Base-by-base conservation (phyloP, 441 rosid species). In the Syzygium malaccense region DNA sequence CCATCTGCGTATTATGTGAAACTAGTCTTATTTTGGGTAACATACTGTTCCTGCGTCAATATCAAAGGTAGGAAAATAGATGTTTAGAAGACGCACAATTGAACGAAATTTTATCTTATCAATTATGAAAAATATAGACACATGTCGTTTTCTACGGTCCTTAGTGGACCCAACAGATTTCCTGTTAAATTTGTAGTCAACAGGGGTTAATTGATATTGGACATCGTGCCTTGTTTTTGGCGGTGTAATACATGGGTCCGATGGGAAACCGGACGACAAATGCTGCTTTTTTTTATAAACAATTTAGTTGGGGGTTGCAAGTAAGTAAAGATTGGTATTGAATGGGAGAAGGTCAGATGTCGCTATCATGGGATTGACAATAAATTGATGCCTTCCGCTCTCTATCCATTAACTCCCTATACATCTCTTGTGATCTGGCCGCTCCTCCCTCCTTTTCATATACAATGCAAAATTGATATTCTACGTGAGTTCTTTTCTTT, bases 251-350 rank as follows among this genome's bases (percentile, higher is more conserved):
- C 12, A 5, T 10, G 28, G 49, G 28, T 37, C 79, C 49, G 8
- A 33, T 20, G 48, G 37, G 37, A 66, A 68, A 33, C 49, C 8
- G 25, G 37, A 20, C 28, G 80, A 33, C 20, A 71, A 88, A 90
- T 87, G 93, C 94, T 91, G 89, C 95, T 95, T 89, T 96, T n/a
- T 94, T 90, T 54, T n/a, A 33, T 41, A 41, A 41, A 18, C 48
- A 33, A 11, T 14, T 30, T 85, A 17, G 55, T 41, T 53, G 14
- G 37, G 53, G 55, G 58, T 30, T 48, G 58, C 45, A 15, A 49
- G 58, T 32, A 84, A 53, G 57, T 32, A 55, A 85, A 17, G 86
- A 53, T 85, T 53, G 86, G 55, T 94, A 93, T 92, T 89, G 87
- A 68, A 48, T 89, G 85, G 88, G 85, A 33, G 87, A 88, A 15